These are phyloP conservation scores for Phanerodontia chrysosporium DNA, from an alignment of 768 basidiomycete species.

Conservation along the genomic window DNA sequence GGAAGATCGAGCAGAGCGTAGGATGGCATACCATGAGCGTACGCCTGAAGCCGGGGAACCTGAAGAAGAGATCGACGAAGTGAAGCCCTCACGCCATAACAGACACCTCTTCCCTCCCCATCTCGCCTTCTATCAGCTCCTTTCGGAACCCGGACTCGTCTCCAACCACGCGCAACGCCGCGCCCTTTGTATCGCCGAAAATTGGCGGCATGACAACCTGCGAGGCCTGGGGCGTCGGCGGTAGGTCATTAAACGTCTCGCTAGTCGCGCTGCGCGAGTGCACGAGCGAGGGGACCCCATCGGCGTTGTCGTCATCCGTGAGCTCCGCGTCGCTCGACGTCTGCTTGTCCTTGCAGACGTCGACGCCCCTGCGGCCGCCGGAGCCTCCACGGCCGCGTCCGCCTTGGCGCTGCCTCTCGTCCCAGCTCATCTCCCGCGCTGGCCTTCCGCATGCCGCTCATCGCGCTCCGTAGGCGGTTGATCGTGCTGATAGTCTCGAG, in stretches of 20 bases:
- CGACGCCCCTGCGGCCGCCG: neutral
- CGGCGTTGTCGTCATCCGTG: no score
- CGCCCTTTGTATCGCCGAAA: neutral
- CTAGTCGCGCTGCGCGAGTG: neutral
- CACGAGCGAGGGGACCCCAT: neutral
- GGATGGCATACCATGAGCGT: no score
- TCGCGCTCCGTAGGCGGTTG: conserved; percentile 6
- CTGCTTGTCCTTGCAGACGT: neutral
- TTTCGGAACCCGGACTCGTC: no score
- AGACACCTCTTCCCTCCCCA: no score
- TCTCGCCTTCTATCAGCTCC: no score
- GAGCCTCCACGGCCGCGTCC: neutral
- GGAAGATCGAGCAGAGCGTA: no score
- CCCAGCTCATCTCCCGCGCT: neutral
- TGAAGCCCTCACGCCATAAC: no score
- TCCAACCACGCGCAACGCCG: no score
- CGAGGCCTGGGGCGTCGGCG: conserved; percentile 1
- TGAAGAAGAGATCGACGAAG: no score
- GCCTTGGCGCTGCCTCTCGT: neutral
- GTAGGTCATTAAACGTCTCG: neutral
- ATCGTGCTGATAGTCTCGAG: conserved; percentile 6
- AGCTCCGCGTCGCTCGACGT: neutral
- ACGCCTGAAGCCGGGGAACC: no score
- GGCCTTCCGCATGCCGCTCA: neutral
- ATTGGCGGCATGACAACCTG: neutral